phyloP scores from a whole-genome alignment of 1,284 basidiomycete species.

The Tilletia caries region DNA sequence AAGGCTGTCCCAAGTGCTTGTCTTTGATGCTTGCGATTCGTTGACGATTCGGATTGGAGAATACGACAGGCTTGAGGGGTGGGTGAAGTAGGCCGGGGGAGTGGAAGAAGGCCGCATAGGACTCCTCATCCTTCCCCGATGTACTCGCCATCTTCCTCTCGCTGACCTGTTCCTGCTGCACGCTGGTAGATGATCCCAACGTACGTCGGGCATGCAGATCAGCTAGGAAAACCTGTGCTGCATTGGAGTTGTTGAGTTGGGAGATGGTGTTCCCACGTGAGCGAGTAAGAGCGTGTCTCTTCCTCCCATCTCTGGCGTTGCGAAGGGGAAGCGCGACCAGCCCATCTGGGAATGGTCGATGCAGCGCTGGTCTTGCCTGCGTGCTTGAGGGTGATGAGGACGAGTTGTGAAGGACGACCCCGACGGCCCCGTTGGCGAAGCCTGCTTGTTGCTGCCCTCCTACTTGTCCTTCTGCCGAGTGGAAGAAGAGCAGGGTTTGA shows the following conservation, averaged over 20 bases:
- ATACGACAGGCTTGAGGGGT: too few relatives aligned
- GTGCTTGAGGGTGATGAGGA: too few relatives aligned
- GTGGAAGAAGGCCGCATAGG: conserved; percentile 60
- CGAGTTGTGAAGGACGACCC: neutral
- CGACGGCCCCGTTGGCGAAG: neutral
- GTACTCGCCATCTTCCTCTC: conserved; percentile 29
- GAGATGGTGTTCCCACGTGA: conserved; percentile 77
- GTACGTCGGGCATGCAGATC: conserved; percentile 58
- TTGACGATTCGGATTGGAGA: too few relatives aligned
- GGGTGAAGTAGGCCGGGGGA: too few relatives aligned
- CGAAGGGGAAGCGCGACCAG: neutral
- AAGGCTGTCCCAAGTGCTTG: too few relatives aligned
- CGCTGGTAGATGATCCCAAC: neutral
- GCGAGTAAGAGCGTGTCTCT: conserved; percentile 53
- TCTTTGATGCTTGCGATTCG: too few relatives aligned
- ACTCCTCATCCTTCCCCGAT: conserved; percentile 66
- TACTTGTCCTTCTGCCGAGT: too few relatives aligned
- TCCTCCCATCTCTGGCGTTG: too few relatives aligned
- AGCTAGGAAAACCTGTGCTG: conserved; percentile 66
- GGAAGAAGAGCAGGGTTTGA: conserved; percentile 65
- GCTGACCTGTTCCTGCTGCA: conserved; percentile 22
- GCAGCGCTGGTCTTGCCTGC: neutral
- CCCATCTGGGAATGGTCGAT: neutral
- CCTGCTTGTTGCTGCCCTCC: too few relatives aligned
- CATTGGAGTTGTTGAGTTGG: conserved; percentile 65